These are phyloP conservation scores for Ogataea degrootiae DNA, from an alignment of 805 yeast genomes.

Conservation along the genomic window DNA sequence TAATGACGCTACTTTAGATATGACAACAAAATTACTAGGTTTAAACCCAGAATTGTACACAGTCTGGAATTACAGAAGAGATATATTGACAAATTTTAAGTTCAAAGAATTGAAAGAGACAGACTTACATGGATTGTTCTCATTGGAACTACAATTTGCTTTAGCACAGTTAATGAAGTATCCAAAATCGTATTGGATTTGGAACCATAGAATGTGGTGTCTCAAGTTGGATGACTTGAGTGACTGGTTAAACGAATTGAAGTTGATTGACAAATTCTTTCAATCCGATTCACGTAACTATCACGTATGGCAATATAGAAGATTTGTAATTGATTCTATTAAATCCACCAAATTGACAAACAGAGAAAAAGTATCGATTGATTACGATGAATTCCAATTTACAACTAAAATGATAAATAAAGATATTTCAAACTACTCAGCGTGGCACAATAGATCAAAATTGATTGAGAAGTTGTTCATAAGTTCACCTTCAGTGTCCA, in stretches of 20 bases:
- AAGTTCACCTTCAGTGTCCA: conserved; percentile 11
- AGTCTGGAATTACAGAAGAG: conserved; percentile 85
- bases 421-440: conserved; percentile 89
- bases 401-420: conserved; percentile 74
- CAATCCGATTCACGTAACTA: conserved; percentile 76
- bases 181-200: conserved; percentile 95
- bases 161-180: conserved; percentile 52
- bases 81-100: conserved; percentile 41
- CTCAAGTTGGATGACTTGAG: conserved; percentile 44
- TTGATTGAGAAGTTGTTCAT: conserved; percentile 52
- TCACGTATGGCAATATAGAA: conserved; percentile 94
- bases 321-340: conserved; percentile 52
- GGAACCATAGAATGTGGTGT: conserved; percentile 91
- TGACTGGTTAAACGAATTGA: conserved; percentile 69
- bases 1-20: conserved; percentile 37
- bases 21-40: conserved; percentile 53
- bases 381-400: conserved; percentile 59
- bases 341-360: conserved; percentile 8
- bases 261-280: conserved; percentile 62
- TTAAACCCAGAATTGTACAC: conserved; percentile 86
- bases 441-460: conserved; percentile 88
- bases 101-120: conserved; percentile 16
- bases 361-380: conserved; percentile 17
- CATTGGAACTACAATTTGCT: conserved; percentile 58
- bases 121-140: conserved; percentile 31